Evolutionary conservation across 345 rosid species (phyloP).

Genomic region (Bruguiera sexangula): DNA sequence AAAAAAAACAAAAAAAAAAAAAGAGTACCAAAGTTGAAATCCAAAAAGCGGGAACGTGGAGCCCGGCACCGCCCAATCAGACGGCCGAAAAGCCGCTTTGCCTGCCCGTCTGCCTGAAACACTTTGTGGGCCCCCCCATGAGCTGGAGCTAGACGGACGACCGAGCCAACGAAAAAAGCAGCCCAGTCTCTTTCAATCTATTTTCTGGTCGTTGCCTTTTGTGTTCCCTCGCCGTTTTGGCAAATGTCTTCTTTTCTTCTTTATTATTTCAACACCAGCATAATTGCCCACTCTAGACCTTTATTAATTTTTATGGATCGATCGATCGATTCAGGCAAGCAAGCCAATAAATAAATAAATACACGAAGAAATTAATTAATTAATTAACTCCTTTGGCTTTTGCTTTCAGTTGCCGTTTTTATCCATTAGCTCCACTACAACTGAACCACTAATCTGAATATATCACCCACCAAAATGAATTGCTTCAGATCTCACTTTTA

Average conservation of each 20-base stretch:
- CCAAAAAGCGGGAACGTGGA: conserved; percentile 8
- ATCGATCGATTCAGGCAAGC: no score
- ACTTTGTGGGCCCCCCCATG: conserved; percentile 8
- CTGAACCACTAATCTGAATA: not conserved
- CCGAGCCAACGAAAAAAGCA: not conserved
- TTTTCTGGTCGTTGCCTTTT: not conserved
- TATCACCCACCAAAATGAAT: not conserved
- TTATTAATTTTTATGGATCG: no score
- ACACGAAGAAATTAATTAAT: no score
- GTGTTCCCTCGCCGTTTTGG: not conserved
- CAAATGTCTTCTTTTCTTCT: no score
- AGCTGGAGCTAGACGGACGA: conserved; percentile 14
- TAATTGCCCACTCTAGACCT: no score
- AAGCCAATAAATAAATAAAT: no score
- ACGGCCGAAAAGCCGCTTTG: no score
- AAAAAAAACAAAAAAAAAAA: no score
- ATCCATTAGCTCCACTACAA: no score
- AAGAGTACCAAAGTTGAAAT: not conserved
- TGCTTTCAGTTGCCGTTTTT: no score
- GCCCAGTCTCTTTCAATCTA: not conserved
- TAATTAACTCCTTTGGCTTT: no score
- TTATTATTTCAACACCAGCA: no score
- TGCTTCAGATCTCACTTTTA: not conserved
- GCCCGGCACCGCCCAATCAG: not conserved
- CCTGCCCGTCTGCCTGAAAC: not conserved